A percentile compares a stretch with the other conserved stretches of the same genome.
Evolutionary conservation across 2,329 filamentous ascomycete species (phyloP).

Genomic region (Alternaria ventricosa): DNA sequence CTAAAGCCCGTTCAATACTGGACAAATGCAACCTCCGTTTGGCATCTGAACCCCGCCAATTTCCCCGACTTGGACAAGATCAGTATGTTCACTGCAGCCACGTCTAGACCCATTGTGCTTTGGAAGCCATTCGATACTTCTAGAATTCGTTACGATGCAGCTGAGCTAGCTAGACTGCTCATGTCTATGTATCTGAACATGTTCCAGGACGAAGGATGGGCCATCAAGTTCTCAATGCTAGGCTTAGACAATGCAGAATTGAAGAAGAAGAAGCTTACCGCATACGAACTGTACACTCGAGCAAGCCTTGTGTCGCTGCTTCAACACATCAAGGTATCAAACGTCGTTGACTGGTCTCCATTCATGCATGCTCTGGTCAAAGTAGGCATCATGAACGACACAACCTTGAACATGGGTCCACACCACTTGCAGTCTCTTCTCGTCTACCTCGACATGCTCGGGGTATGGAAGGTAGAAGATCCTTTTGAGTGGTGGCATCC

Average conservation of each 20-base stretch:
- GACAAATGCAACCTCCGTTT: not conserved
- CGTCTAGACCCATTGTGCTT: constrained; percentile 32
- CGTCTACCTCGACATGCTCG: constrained; percentile 16
- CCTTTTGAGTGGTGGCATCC: not conserved
- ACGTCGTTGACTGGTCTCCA: constrained; percentile 2
- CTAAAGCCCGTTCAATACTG: not conserved
- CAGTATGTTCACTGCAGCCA: not conserved
- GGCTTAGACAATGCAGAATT: not conserved
- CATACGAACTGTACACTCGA: constrained; percentile 17
- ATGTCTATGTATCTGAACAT: constrained; percentile 17
- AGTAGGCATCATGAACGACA: constrained; percentile 5
- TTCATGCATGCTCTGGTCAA: constrained; percentile 4
- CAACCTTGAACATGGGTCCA: constrained; percentile 10
- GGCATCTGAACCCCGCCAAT: not conserved
- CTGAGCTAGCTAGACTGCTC: constrained; percentile 13
- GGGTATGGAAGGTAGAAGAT: not conserved
- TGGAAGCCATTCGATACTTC: constrained; percentile 6
- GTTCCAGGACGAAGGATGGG: constrained; percentile 16
- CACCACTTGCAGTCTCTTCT: constrained; percentile 18
- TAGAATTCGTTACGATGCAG: constrained; percentile 50
- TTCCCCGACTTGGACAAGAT: not conserved
- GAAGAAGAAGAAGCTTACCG: constrained; percentile 22
- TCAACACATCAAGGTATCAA: constrained; percentile 1
- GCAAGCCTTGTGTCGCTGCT: constrained; percentile 18
- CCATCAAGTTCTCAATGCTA: not conserved